Evolutionary conservation across 345 rosid species (phyloP), one percentile per base, ranked within the genome.

Genomic region (Rubroshorea leprosula): DNA sequence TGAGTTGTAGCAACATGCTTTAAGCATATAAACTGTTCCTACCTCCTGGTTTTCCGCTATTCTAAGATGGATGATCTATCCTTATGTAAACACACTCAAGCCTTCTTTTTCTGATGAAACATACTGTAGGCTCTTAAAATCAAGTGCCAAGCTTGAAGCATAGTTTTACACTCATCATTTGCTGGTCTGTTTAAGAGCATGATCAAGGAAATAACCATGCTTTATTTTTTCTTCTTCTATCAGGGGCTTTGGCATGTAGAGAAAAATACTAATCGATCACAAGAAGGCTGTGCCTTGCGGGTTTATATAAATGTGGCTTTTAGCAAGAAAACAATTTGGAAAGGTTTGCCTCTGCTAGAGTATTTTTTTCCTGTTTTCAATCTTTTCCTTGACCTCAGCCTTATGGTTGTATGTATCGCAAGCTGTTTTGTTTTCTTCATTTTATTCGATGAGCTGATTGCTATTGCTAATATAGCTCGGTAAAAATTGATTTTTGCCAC

Each of bases 181-280:
- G 5, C 31, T 60, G 46, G 54, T 48, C 45, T 60, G 9, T 10
- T 16, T 29, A 43, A 16, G 21, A 41, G 51, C 60, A 41, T 13
- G 16, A 55, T 44, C 41, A 16, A 3, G 8, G 16, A 43, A 23
- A 35, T 8, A 20, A 21, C 13, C 9, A 8, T 19, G 5, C 12
- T 55, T 46, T 27, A 18, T 23, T 50, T 51, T 44, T 16, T 44
- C 47, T 44, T 13, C 14, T 44, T 14, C 16, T 29, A 10, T 47
- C 59, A 93, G 99, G 99, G 80, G 27, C 77, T 85, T 23, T 93
- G 97, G 99, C 83, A 89, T 35, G 71, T 89, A 54, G 74, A 68
- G 55, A 76, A 74, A 77, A 85, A 78, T 66, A 66, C 58, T 55
- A 72, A 73, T 61, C 80, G 63, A 54, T 58, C 84, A 5, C 72